Percentiles rank a stretch among this genome's conserved stretches.
Conservation (phyloP, 208 protist genomes). For the Trypanosoma brucei region DNA sequence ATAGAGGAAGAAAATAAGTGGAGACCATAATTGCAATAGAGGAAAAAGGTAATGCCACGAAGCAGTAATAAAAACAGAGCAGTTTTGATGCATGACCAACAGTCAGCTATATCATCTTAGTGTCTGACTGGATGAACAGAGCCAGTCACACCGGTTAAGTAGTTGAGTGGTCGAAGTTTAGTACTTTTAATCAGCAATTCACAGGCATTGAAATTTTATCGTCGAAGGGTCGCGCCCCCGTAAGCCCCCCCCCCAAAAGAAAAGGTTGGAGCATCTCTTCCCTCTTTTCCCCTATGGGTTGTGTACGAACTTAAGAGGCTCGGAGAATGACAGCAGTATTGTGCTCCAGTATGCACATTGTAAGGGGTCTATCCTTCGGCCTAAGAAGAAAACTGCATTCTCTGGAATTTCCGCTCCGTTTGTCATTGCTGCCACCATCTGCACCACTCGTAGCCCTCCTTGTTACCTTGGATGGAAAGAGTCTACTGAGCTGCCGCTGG, state of each 20-base stretch:
- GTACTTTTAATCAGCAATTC: too few species aligned
- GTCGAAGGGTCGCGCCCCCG: too few species aligned
- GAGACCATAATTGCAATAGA: background rate
- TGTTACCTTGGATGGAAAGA: constrained; percentile 11
- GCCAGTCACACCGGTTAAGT: too few species aligned
- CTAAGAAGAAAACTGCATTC: constrained; percentile 8
- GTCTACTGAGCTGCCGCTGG: constrained; percentile 16
- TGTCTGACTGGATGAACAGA: too few species aligned
- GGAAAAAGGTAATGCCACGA: constrained; percentile 3
- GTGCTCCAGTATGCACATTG: constrained; percentile 44
- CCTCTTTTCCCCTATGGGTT: too few species aligned
- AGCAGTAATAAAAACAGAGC: background rate
- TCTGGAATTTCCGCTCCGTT: background rate
- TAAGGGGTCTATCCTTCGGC: constrained; percentile 16
- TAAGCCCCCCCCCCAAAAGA: too few species aligned
- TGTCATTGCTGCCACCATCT: background rate
- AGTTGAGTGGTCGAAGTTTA: too few species aligned
- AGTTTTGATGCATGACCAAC: background rate
- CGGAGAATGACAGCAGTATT: constrained; percentile 51
- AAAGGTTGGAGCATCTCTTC: too few species aligned
- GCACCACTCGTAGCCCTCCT: background rate
- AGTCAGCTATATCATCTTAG: too few species aligned
- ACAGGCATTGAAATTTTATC: too few species aligned
- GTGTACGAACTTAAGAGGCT: constrained; percentile 6
- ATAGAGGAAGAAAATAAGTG: too few species aligned